These are phyloP conservation scores for Powellomyces hirtus DNA, from an alignment of 192 early-diverging fungal species.

Conservation along the genomic window DNA sequence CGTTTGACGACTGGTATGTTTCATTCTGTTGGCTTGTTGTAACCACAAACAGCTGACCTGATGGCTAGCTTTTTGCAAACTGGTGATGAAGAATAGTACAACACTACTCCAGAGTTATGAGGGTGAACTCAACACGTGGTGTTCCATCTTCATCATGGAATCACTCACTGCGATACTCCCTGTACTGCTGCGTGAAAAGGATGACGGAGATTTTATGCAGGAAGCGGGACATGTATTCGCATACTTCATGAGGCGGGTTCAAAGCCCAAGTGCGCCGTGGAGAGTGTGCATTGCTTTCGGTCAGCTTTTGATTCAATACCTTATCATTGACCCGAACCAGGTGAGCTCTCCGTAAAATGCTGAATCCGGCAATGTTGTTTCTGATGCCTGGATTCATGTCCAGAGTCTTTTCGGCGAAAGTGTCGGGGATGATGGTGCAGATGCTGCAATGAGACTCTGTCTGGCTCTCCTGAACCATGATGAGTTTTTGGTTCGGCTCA, in stretches of 20 bases:
- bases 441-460: not conserved
- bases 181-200: not conserved
- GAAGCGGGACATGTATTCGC: not conserved
- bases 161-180: conserved; percentile 1
- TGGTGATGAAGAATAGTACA: not conserved
- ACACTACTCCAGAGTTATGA: not conserved
- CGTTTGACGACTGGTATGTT: not conserved
- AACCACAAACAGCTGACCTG: not conserved
- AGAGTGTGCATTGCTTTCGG: not conserved
- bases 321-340: not conserved
- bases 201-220: not conserved
- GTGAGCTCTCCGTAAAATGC: not conserved
- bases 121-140: not conserved
- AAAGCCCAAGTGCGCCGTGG: not conserved
- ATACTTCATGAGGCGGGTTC: not conserved
- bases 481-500: conserved; percentile 10
- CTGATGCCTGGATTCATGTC: not conserved
- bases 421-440: not conserved
- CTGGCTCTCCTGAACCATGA: conserved; percentile 9
- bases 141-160: not conserved
- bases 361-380: not conserved
- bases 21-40: too few relatives aligned
- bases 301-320: not conserved
- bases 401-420: not conserved
- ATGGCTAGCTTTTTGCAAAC: not conserved